Evolutionary conservation across 306 rosid species (phyloP).

Genomic region (Casuarina glauca): DNA sequence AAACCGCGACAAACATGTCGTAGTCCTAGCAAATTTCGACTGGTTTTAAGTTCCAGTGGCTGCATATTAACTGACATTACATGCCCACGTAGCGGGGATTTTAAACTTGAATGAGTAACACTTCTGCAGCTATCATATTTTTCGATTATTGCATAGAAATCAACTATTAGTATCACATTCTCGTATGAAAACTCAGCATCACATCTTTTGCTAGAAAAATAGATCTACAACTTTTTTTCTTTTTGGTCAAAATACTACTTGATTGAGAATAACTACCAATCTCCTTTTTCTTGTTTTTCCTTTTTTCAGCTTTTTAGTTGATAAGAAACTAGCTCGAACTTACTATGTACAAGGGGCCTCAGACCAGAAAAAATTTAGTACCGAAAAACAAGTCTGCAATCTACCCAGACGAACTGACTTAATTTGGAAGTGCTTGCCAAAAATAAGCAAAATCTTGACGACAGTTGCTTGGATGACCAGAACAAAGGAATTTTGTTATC

Average conservation of each 20-base stretch:
- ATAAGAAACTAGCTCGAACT: background rate
- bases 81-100: background rate
- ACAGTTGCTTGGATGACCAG: background rate
- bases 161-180: background rate
- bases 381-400: background rate
- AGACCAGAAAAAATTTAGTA: background rate
- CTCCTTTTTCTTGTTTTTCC: background rate
- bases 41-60: background rate
- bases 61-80: background rate
- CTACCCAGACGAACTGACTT: background rate
- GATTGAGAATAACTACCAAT: background rate
- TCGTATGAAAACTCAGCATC: background rate
- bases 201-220: background rate
- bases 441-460: background rate
- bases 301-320: background rate
- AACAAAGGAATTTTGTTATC: background rate
- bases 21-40: background rate
- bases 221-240: background rate
- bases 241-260: background rate
- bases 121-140: background rate
- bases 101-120: background rate
- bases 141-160: background rate
- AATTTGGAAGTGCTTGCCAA: background rate
- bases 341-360: background rate
- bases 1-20: background rate